A percentile compares a stretch with the other conserved stretches of the same genome.
These are phyloP conservation scores for Monosporozyma siamensis DNA, from an alignment of 805 yeast species.

Conservation along the genomic window DNA sequence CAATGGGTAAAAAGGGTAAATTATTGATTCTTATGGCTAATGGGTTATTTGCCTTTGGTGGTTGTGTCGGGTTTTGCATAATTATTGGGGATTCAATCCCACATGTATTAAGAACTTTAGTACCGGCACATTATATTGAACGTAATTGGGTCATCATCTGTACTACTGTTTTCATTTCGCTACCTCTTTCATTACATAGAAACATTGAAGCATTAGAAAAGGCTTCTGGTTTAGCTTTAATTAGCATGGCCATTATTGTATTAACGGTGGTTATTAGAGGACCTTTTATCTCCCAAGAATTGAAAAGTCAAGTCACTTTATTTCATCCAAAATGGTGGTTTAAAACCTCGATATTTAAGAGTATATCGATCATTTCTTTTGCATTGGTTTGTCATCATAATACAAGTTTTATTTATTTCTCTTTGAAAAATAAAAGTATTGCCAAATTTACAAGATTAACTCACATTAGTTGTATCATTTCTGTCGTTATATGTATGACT, in stretches of 20 bases:
- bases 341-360: constrained; percentile 47
- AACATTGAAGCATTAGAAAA: constrained; percentile 81
- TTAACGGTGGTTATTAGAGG: constrained; percentile 65
- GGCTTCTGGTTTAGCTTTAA: constrained; percentile 76
- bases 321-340: constrained; percentile 5
- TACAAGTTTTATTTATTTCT: constrained; percentile 80
- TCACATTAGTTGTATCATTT: constrained; percentile 73
- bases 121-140: constrained; percentile 28
- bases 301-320: constrained; percentile 34
- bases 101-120: constrained; percentile 63
- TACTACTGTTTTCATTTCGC: constrained; percentile 64
- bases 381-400: constrained; percentile 95
- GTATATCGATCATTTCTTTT: constrained; percentile 87
- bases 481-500: constrained; percentile 66
- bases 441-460: constrained; percentile 68
- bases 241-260: constrained; percentile 77
- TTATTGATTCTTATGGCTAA: constrained; percentile 62
- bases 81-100: constrained; percentile 94
- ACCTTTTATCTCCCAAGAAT: constrained; percentile 42
- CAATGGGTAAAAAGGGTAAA: constrained; percentile 70
- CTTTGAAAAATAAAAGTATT: constrained; percentile 66
- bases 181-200: constrained; percentile 70
- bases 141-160: constrained; percentile 64
- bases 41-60: constrained; percentile 88
- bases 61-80: constrained; percentile 86